Evolutionary conservation across 2,329 filamentous ascomycete species (phyloP).

Genomic region (Stenocarpella maydis): DNA sequence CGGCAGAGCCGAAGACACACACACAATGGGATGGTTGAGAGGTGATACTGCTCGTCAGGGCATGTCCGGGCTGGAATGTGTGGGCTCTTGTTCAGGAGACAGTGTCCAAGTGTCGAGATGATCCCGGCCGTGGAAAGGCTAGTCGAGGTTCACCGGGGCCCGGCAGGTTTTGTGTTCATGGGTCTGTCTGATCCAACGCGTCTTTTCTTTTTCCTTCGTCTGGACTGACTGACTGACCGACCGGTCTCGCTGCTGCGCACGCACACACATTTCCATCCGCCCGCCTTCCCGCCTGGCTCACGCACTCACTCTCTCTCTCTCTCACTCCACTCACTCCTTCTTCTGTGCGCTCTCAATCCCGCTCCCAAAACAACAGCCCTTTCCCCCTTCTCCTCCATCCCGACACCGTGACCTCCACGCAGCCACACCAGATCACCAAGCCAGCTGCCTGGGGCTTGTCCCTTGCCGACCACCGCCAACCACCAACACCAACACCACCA

Average conservation of each 20-base stretch:
- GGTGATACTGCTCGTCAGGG: slow-evolving; percentile 13
- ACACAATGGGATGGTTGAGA: slow-evolving; percentile 2
- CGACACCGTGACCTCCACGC: slow-evolving; percentile 10
- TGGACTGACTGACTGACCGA: neutral
- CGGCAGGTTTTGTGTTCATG: neutral
- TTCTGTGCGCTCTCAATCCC: slow-evolving; percentile 1
- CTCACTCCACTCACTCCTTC: slow-evolving; percentile 7
- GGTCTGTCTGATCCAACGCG: slow-evolving; percentile 5
- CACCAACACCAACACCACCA: neutral
- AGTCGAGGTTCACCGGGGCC: neutral
- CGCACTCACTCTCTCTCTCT: neutral
- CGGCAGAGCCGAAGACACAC: neutral
- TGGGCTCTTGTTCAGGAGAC: slow-evolving; percentile 17
- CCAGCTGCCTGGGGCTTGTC: neutral
- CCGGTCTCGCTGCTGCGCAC: neutral
- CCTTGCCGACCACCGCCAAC: neutral
- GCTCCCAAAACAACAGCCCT: slow-evolving; percentile 11
- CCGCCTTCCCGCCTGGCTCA: neutral
- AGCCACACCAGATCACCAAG: neutral
- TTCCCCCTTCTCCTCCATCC: neutral
- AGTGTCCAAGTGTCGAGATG: neutral
- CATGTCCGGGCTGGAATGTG: slow-evolving; percentile 24
- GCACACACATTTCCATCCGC: neutral
- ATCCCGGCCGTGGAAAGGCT: neutral
- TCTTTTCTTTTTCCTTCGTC: slow-evolving; percentile 2